A percentile compares a stretch with the other conserved stretches of the same genome.
These are phyloP conservation scores for Fraxinus pennsylvanica DNA, from an alignment of 257 asterid genomes.

Conservation along the genomic window DNA sequence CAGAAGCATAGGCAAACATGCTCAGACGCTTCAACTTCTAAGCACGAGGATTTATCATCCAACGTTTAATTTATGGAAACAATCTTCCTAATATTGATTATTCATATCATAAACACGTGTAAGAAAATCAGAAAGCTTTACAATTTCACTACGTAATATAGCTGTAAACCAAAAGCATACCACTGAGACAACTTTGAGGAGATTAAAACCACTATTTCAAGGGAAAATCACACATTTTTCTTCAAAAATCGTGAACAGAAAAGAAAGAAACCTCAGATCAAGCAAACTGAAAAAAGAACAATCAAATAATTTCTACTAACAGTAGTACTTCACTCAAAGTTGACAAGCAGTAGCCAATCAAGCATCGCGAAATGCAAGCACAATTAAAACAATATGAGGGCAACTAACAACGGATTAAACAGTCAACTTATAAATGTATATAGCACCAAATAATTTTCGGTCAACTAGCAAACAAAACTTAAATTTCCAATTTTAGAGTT, in stretches of 20 bases:
- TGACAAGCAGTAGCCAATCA: neutral
- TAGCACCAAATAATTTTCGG: conserved; percentile 9
- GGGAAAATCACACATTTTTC: neutral
- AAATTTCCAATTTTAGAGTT: neutral
- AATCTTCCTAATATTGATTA: no score
- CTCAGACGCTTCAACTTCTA: no score
- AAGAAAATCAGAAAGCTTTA: no score
- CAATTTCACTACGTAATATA: no score
- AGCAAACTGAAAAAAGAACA: neutral
- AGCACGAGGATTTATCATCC: no score
- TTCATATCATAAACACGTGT: no score
- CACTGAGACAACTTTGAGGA: no score
- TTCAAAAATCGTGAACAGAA: neutral
- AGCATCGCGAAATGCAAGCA: neutral
- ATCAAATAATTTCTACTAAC: neutral
- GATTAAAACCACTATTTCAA: no score
- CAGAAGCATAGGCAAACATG: no score
- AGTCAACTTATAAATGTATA: conserved; percentile 17
- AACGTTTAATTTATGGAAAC: no score
- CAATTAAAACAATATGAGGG: neutral
- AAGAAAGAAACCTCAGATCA: neutral
- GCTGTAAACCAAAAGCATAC: no score
- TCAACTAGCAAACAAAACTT: conserved; percentile 10
- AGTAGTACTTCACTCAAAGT: neutral
- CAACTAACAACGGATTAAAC: conserved; percentile 18